phyloP scores from a whole-genome alignment of 2,329 filamentous ascomycete genomes.

The Neocatenulostroma microsporum region DNA sequence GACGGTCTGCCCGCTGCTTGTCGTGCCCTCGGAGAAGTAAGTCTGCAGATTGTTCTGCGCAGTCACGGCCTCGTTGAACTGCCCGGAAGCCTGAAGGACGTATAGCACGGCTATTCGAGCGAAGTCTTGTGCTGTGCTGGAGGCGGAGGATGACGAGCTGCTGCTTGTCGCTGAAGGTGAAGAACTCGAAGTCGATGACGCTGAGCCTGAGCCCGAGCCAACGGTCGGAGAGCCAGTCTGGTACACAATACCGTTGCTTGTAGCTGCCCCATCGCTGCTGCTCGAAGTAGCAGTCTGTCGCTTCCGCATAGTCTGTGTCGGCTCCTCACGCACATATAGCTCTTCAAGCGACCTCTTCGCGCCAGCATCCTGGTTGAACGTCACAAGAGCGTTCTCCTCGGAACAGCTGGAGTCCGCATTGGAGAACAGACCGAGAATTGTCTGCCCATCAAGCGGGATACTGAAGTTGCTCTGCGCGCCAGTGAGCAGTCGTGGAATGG shows the following conservation, averaged over 20 bases:
- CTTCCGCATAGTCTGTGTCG: conserved; percentile 1
- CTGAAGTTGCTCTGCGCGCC: conserved; percentile 61
- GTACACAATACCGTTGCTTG: conserved; percentile 28
- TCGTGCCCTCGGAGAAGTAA: conserved; percentile 21
- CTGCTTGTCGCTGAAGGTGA: conserved; percentile 7
- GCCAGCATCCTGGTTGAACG: conserved; percentile 50
- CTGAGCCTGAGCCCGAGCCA: conserved; percentile 16
- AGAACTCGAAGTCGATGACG: conserved; percentile 10
- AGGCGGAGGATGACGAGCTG: conserved; percentile 1
- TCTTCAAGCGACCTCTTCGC: conserved; percentile 2
- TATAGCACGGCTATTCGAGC: conserved; percentile 40
- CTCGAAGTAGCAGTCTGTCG: conserved; percentile 10
- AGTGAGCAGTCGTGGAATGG: conserved; percentile 66
- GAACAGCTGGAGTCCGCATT: conserved; percentile 68
- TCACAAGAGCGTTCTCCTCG: conserved; percentile 79
- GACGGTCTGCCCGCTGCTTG: conserved; percentile 12
- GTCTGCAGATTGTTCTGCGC: conserved; percentile 38
- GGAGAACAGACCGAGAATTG: conserved; percentile 70
- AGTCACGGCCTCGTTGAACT: conserved; percentile 33
- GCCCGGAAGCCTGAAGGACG: conserved; percentile 35
- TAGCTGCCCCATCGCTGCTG: conserved; percentile 20
- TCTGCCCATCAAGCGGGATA: conserved; percentile 62
- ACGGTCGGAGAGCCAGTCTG: conserved; percentile 15
- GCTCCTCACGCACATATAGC: not conserved
- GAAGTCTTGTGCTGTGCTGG: conserved; percentile 35